A percentile compares a stretch with the other conserved stretches of the same genome.
These are phyloP conservation scores for Rhynchospora breviuscula DNA, from an alignment of 176 grass and related monocot species.

Conservation along the genomic window DNA sequence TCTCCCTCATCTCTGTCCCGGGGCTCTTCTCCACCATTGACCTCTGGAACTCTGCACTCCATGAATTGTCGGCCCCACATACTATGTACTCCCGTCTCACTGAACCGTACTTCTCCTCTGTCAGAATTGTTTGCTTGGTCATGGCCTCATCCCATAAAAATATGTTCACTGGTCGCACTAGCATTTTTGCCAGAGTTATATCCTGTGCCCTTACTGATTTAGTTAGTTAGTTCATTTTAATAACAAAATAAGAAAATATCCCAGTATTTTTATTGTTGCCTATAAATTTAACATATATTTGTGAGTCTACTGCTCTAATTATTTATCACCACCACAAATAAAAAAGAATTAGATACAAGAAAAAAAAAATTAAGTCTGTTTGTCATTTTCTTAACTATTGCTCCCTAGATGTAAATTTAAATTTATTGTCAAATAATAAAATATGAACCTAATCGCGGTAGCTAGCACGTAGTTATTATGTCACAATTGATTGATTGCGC, in stretches of 20 bases:
- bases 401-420: too few relatives aligned
- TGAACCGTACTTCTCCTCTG: constrained; percentile 29
- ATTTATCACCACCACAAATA: too few relatives aligned
- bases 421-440: too few relatives aligned
- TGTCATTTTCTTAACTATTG: too few relatives aligned
- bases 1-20: background rate
- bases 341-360: too few relatives aligned
- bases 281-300: too few relatives aligned
- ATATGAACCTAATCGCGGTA: too few relatives aligned
- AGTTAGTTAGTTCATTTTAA: too few relatives aligned
- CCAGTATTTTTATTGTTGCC: background rate
- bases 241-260: background rate
- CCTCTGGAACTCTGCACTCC: background rate
- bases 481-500: too few relatives aligned
- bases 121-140: constrained; percentile 31
- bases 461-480: too few relatives aligned
- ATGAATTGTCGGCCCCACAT: background rate
- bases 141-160: constrained; percentile 26
- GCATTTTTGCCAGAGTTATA: constrained; percentile 22
- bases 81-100: constrained; percentile 20
- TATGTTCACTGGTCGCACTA: constrained; percentile 29
- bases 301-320: too few relatives aligned
- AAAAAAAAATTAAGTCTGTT: too few relatives aligned
- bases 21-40: background rate
- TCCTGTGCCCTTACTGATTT: background rate